Conservation (phyloP, 2,329 filamentous ascomycete genomes). For the Talaromyces sp. region DNA sequence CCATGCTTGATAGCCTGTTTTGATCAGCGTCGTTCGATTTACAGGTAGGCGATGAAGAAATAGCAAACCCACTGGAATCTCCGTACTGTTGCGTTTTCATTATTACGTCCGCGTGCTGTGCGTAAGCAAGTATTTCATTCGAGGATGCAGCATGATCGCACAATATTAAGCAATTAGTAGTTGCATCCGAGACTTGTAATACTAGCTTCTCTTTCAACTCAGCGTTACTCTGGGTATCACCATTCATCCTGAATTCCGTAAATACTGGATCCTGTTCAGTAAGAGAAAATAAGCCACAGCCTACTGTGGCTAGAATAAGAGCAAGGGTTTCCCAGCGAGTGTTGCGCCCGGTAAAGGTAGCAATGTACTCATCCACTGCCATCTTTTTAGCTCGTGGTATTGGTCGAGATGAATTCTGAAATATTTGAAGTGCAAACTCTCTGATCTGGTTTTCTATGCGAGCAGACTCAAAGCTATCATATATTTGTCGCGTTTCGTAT, state of each 20-base stretch:
- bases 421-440: conserved; percentile 27
- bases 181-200: conserved; percentile 32
- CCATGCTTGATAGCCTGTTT: conserved; percentile 21
- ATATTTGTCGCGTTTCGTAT: conserved; percentile 26
- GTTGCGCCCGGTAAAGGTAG: conserved; percentile 21
- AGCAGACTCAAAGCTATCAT: conserved; percentile 24
- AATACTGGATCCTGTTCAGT: conserved; percentile 32
- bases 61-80: conserved; percentile 29
- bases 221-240: conserved; percentile 13
- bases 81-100: conserved; percentile 34
- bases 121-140: conserved; percentile 35
- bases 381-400: conserved; percentile 27
- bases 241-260: conserved; percentile 5
- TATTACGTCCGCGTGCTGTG: conserved; percentile 33
- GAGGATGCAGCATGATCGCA: conserved; percentile 33
- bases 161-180: conserved; percentile 32
- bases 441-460: conserved; percentile 28
- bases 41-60: neutral
- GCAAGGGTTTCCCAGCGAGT: conserved; percentile 26
- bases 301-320: conserved; percentile 38
- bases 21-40: neutral
- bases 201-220: conserved; percentile 29
- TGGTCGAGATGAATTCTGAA: conserved; percentile 30
- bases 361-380: conserved; percentile 32
- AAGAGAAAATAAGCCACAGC: conserved; percentile 32